Evolutionary conservation across 108 stramenopile genomes (phyloP).

Genomic region (Cyclotella kingstonii): DNA sequence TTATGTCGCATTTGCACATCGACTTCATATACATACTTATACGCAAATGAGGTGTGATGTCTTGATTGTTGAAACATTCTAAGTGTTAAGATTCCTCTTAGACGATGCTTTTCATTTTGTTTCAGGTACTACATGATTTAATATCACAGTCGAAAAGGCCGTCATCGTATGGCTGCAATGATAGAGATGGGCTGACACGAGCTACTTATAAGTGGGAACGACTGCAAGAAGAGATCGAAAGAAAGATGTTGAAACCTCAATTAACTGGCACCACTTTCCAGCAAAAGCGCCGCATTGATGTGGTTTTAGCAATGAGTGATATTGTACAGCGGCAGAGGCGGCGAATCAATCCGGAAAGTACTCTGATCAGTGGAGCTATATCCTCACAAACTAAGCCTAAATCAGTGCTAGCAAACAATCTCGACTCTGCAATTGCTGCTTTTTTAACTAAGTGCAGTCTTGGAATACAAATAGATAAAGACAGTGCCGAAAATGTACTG

Average conservation of each 20-base stretch:
- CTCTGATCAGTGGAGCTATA: not conserved
- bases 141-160: slow-evolving; percentile 13
- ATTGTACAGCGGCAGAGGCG: slow-evolving; percentile 69
- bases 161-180: not conserved
- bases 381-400: not conserved
- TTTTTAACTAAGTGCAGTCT: slow-evolving; percentile 60
- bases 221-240: slow-evolving; percentile 69
- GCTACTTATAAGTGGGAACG: slow-evolving; percentile 77
- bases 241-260: slow-evolving; percentile 63
- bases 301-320: slow-evolving; percentile 73
- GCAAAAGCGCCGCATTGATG: slow-evolving; percentile 77
- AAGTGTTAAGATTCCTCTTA: not conserved
- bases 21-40: slow-evolving; percentile 80
- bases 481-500: slow-evolving; percentile 56
- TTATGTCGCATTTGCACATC: slow-evolving; percentile 74
- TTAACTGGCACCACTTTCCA: slow-evolving; percentile 51
- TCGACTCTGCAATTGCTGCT: slow-evolving; percentile 55
- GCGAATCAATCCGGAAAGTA: slow-evolving; percentile 39
- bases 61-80: not conserved
- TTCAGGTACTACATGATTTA: slow-evolving; percentile 22
- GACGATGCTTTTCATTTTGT: not conserved
- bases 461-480: slow-evolving; percentile 61
- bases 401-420: slow-evolving; percentile 28
- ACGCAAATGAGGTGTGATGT: slow-evolving; percentile 58
- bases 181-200: slow-evolving; percentile 5